Evolutionary conservation across 2,329 filamentous ascomycete genomes (phyloP).

Genomic region (Talaromyces marneffei): DNA sequence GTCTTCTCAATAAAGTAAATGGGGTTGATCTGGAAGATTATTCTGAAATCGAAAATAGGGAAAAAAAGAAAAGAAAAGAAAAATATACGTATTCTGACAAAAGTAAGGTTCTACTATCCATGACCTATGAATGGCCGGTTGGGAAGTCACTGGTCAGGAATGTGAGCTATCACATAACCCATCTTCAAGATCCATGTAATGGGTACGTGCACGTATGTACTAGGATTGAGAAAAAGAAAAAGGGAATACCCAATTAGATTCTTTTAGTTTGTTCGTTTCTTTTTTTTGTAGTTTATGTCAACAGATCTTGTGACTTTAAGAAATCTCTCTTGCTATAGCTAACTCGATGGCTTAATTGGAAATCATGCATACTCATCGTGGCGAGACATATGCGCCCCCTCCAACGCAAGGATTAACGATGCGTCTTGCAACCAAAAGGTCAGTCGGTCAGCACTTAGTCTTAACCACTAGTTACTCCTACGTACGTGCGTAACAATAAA

Average conservation of each 20-base stretch:
- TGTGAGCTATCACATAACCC: not conserved
- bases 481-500: not conserved
- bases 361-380: not conserved
- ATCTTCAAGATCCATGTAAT: not conserved
- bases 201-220: not conserved
- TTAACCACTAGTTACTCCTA: not conserved
- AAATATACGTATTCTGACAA: too few relatives aligned
- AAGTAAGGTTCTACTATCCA: not conserved
- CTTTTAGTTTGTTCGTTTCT: not conserved
- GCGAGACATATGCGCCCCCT: not conserved
- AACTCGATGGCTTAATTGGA: not conserved
- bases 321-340: not conserved
- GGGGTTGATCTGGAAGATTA: not conserved
- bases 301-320: not conserved
- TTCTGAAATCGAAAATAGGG: not conserved
- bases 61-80: not conserved
- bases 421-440: not conserved
- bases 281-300: not conserved
- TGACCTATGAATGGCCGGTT: not conserved
- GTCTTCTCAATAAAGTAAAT: not conserved
- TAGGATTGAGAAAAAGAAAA: not conserved
- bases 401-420: not conserved
- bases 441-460: not conserved
- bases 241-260: not conserved
- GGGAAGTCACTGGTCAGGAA: not conserved